Evolutionary conservation across 495 filamentous ascomycete species (phyloP), one percentile per base, ranked within the genome.

Genomic region (Cenococcum geophilum): DNA sequence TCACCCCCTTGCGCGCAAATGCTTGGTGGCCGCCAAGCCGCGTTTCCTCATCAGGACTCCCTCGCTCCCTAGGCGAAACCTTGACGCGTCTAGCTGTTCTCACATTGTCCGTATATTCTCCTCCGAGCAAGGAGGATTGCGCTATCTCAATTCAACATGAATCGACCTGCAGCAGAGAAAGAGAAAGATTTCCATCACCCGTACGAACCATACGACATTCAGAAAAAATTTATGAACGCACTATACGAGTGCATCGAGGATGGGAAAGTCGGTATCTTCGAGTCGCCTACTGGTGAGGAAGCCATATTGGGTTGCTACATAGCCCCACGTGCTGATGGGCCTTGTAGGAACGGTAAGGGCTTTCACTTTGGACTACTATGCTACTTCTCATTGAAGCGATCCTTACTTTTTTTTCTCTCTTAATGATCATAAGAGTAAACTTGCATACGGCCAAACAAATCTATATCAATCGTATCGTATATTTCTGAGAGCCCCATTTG

Each of bases 151-250:
- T 32, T 45, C 40, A 4, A 2, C 11, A 45, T 45, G 40, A 10
- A 14, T 14, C 14, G 11, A 14, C 12, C 4, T 14, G 11, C 12
- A 14, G 55, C 12, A 9, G 36, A 43, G 32, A 42, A n/a, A 42
- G 52, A 60, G 47, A 53, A 58, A 20, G 77, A 91, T 72, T 97
- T 96, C 70, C 88, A 96, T 70, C 93, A 98, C 72, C 93, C 93
- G 10, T 97, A 86, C 72, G 81, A 83, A 35, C 93, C 95, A 0
- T 98, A 98, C 76, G 80, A 86, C 14, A 93, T 97, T 56, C 93
- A 98, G 68, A 77, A 86, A 27, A 76, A 89, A 62, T 93, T 98
- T 69, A 98, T 98, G 93, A 84, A 80, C 55, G 82, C 88, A 1
- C 78, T 95, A 11, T 98, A 97, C 66, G 74, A 82, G 27, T 89